Conservation (phyloP, 2,329 filamentous ascomycete genomes). For the Ramularia collo-cygni region DNA sequence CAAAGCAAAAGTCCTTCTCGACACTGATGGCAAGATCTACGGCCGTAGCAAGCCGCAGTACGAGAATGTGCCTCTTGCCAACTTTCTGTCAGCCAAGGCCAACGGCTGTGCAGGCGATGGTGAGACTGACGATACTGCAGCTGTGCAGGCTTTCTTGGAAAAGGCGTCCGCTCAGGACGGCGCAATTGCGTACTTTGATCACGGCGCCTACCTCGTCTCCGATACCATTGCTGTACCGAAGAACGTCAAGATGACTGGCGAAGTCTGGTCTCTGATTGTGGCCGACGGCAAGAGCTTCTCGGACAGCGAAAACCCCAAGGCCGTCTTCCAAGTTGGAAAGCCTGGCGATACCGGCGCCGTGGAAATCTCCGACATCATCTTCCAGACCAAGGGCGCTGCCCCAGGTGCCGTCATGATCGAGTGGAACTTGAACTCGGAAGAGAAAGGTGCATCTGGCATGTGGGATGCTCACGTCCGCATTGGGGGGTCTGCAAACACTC, state of each 20-base stretch:
- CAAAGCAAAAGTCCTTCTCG: slow-evolving; percentile 56
- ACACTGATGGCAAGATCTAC: slow-evolving; percentile 61
- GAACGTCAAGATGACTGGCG: slow-evolving; percentile 74
- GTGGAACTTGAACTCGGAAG: slow-evolving; percentile 70
- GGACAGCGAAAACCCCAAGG: slow-evolving; percentile 66
- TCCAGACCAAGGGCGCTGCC: slow-evolving; percentile 74
- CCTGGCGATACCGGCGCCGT: slow-evolving; percentile 63
- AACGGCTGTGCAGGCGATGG: slow-evolving; percentile 83
- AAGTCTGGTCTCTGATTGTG: slow-evolving; percentile 87
- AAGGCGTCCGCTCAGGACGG: slow-evolving; percentile 51
- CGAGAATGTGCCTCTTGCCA: slow-evolving; percentile 55
- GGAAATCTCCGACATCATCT: slow-evolving; percentile 81
- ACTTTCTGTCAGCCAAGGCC: slow-evolving; percentile 77
- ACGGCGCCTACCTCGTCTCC: slow-evolving; percentile 56
- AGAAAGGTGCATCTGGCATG: slow-evolving; percentile 67
- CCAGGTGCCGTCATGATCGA: slow-evolving; percentile 86
- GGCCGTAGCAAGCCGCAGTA: slow-evolving; percentile 89
- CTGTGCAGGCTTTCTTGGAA: slow-evolving; percentile 73
- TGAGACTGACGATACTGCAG: slow-evolving; percentile 74
- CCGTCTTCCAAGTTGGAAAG: slow-evolving; percentile 80
- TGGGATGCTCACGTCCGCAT: slow-evolving; percentile 97
- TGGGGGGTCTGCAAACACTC: slow-evolving; percentile 76
- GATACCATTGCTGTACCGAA: slow-evolving; percentile 53
- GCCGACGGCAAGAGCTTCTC: slow-evolving; percentile 67
- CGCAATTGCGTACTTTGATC: slow-evolving; percentile 55